Base-by-base conservation (phyloP, 2,329 filamentous ascomycete species). In the Didymella pinodella region DNA sequence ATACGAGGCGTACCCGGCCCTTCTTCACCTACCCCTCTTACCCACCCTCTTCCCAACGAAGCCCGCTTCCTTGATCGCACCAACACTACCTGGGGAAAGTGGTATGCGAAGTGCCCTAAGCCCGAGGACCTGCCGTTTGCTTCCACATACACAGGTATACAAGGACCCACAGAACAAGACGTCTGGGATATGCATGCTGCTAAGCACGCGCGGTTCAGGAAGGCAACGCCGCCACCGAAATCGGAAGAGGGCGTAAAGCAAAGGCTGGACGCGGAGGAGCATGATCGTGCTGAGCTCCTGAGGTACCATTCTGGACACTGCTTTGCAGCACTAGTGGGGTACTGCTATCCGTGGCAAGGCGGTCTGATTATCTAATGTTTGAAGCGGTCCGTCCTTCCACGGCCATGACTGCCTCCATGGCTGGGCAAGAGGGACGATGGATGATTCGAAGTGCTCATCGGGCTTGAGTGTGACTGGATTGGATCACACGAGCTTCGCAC, bases 1-100 rank as follows among this genome's bases (percentile, higher is more conserved):
- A 49, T 57, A 8, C 43, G 32, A n/a, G 65, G 62, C n/a, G 67
- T 69, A 18, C 20, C 46, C 29, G 10, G 31, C 4, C 11, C 44
- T 11, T 20, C 43, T 7, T n/a, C 20, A 1, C 11, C 10, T 7
- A 18, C 22, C 34, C 7, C 34, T 20, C 6, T 52, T 26, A 22
- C 43, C 25, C 6, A 36, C 32, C 50, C 48, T n/a, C 51, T 40
- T 10, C 48, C 61, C 26, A 54, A 56, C 16, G 46, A 49, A 1
- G 50, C 34, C 7, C 55, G 26, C 12, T 29, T 65, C 4, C 52
- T 68, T 1, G 56, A 66, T 25, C 58, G 58, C 5, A 41, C 58
- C 8, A 48, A 36, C 0, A 44, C 61, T 7, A 22, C n/a, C 0
- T 68, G 64, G 64, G 49, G 51, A 3, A 45, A 52, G 14, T 66